Base-by-base conservation (phyloP, 768 basidiomycete species). In the Boletus subparvulus region DNA sequence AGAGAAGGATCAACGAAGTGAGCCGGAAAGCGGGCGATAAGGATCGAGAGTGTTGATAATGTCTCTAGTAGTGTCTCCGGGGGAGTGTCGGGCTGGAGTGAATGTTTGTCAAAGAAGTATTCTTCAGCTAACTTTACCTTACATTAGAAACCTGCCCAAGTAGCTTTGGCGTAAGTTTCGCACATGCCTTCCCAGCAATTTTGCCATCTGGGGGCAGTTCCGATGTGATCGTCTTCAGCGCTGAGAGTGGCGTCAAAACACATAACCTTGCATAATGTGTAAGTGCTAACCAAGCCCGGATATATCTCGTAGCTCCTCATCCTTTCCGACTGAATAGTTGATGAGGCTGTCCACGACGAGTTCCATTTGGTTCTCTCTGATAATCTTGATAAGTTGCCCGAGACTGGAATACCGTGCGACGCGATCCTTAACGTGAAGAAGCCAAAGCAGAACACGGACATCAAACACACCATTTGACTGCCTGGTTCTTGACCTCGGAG, bases 401-500 rank as follows among this genome's bases (percentile, higher is more conserved):
- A 98, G 76, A 66, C 95, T 98, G 58, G 50, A 42, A 30, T 24
- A 8, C n/a, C 13, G n/a, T 14, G 32, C 8, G 13, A 35, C 26
- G 33, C 35, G 12, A 60, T 53, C 36, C 44, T 62, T 49, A 58
- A 17, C 16, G 44, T 44, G 28, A 54, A 39, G 42, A 55, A 54
- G 17, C 19, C 14, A 45, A 21, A 1, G 26, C 21, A 17, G 35
- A 21, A 33, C 52, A 12, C 12, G 35, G 24, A 49, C 19, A 26
- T 40, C 2, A 37, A n/a, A 47, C 35, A 69, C 63, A 91, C 96
- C 94, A 95, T 77, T 95, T 94, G 12, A 97, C 96, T 3, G 94
- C 93, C 71, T 92, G 89, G 67, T 97, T 97, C 79, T 98, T 98
- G 61, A 98, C 97, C 77, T 99, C 97, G 9, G 94, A 94, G 63